These are phyloP conservation scores for Trametes cubensis DNA, from an alignment of 768 basidiomycete genomes.

Conservation along the genomic window DNA sequence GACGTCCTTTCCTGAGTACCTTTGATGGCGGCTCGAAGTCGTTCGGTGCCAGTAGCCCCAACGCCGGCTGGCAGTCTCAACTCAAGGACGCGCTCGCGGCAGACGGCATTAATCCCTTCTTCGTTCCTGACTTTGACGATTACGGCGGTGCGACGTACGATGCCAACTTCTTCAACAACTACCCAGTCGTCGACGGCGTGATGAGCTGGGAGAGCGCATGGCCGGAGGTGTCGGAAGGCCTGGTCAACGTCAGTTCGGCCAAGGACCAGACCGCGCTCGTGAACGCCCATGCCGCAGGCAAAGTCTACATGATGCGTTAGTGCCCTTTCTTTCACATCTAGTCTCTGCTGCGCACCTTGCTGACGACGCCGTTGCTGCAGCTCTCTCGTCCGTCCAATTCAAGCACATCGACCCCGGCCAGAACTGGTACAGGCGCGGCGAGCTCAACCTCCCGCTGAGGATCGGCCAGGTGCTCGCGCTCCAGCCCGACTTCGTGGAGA, in stretches of 20 bases:
- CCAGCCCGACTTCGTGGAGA: constrained; percentile 58
- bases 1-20: constrained; percentile 59
- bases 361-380: neutral
- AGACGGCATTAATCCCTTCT: constrained; percentile 60
- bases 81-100: constrained; percentile 33
- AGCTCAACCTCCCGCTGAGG: constrained; percentile 41
- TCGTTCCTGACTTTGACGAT: constrained; percentile 56
- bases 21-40: constrained; percentile 64
- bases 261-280: constrained; percentile 6
- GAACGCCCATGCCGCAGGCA: constrained; percentile 1
- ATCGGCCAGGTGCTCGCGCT: constrained; percentile 56
- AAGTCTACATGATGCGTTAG: constrained; percentile 18
- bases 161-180: constrained; percentile 11
- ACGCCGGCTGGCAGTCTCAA: constrained; percentile 49
- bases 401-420: neutral
- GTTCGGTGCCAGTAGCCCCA: constrained; percentile 52
- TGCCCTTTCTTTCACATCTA: neutral
- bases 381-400: constrained; percentile 1
- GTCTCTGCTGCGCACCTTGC: too few species aligned
- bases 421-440: constrained; percentile 36
- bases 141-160: constrained; percentile 38
- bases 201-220: constrained; percentile 9
- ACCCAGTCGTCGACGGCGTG: constrained; percentile 12
- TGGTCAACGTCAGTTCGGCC: constrained; percentile 47
- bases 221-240: constrained; percentile 47